phyloP scores from a whole-genome alignment of 495 filamentous ascomycete species.

The Hyphodiscus hymeniophilus region DNA sequence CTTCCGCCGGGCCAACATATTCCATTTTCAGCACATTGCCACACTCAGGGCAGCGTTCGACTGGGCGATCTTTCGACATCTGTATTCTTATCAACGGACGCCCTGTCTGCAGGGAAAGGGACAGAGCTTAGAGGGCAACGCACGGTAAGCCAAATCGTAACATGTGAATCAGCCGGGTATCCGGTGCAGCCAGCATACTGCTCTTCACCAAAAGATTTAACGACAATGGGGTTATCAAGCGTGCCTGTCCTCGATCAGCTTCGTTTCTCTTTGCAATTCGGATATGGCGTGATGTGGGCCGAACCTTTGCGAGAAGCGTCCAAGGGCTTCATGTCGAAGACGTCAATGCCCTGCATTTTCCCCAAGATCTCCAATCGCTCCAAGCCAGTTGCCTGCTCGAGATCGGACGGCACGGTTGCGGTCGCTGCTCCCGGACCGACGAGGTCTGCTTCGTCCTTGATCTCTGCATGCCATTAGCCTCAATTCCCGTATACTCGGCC shows the following conservation, averaged over 20 bases:
- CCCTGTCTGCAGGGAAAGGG: neutral
- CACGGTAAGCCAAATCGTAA: conserved; percentile 83
- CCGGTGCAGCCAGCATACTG: conserved; percentile 97
- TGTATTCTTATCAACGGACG: conserved; percentile 26
- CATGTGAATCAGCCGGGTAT: conserved; percentile 83
- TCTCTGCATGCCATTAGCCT: conserved; percentile 48
- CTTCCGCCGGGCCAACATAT: conserved; percentile 76
- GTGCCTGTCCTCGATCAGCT: conserved; percentile 53
- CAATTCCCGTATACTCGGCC: neutral
- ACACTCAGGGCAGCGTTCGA: conserved; percentile 93
- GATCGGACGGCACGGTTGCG: conserved; percentile 84
- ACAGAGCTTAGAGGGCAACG: conserved; percentile 22
- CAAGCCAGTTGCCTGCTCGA: conserved; percentile 91
- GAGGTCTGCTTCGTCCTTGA: conserved; percentile 74
- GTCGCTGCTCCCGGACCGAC: conserved; percentile 68
- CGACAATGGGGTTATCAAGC: conserved; percentile 77
- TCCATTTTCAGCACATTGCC: conserved; percentile 94
- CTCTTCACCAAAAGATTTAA: conserved; percentile 87
- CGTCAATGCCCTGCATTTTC: conserved; percentile 97
- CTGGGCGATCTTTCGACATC: conserved; percentile 82
- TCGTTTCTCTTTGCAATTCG: conserved; percentile 3
- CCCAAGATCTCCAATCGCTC: conserved; percentile 98
- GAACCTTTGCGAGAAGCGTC: conserved; percentile 80
- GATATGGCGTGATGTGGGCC: too few species aligned
- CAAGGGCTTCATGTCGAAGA: conserved; percentile 97